Evolutionary conservation across 805 yeast genomes (phyloP).

Genomic region (Candida pseudoglaebosa): DNA sequence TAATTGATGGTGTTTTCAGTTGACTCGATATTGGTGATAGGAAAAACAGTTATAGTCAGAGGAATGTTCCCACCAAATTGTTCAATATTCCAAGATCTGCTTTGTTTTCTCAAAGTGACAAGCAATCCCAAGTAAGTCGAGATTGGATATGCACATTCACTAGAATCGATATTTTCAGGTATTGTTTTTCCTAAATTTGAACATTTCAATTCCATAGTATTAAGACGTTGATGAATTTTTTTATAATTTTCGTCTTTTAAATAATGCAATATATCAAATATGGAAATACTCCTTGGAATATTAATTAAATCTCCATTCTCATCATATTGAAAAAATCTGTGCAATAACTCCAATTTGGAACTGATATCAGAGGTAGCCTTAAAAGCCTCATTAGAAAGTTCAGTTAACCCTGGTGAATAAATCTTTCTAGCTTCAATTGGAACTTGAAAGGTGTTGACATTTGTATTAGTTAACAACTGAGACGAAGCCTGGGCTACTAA

Average conservation of each 20-base stretch:
- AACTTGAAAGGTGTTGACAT: conserved; percentile 34
- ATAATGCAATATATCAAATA: conserved; percentile 29
- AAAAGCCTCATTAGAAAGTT: conserved; percentile 40
- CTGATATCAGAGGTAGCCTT: conserved; percentile 33
- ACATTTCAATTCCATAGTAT: neutral
- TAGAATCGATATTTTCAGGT: conserved; percentile 9
- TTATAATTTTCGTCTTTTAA: conserved; percentile 8
- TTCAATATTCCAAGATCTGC: conserved; percentile 41
- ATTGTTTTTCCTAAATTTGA: conserved; percentile 11
- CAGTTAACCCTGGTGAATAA: conserved; percentile 31
- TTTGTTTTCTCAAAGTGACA: conserved; percentile 47
- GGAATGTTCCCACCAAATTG: conserved; percentile 26
- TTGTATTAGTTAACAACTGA: conserved; percentile 27
- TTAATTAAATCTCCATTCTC: conserved; percentile 26
- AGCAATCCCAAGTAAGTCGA: conserved; percentile 39
- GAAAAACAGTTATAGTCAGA: conserved; percentile 30
- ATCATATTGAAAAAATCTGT: conserved; percentile 42
- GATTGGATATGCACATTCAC: conserved; percentile 13
- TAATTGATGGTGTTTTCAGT: conserved; percentile 14
- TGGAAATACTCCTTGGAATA: conserved; percentile 29
- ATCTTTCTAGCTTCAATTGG: conserved; percentile 32
- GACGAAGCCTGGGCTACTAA: conserved; percentile 34
- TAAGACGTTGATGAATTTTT: neutral
- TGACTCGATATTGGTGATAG: conserved; percentile 15
- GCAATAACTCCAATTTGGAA: conserved; percentile 42